A percentile compares a stretch with the other conserved stretches of the same genome.
Evolutionary conservation across 1,284 basidiomycete genomes (phyloP).

Genomic region (Cutaneotrichosporon sp.): DNA sequence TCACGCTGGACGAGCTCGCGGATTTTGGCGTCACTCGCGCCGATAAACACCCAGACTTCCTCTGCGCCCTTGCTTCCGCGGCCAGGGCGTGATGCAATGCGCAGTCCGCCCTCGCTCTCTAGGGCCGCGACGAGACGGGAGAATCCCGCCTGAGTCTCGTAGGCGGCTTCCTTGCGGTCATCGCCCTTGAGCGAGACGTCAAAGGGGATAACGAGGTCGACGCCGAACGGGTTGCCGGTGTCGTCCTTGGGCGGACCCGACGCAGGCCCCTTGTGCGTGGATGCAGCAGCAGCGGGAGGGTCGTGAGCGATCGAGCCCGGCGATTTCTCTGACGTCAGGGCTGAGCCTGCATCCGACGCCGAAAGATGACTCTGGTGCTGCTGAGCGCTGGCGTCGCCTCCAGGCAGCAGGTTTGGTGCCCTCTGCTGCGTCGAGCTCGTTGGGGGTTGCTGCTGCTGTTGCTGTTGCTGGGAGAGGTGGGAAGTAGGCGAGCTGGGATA

Average conservation of each 20-base stretch:
- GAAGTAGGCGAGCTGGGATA: too few relatives aligned
- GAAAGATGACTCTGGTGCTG: too few relatives aligned
- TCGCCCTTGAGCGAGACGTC: background rate
- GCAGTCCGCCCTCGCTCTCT: conserved; percentile 36
- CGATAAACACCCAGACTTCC: conserved; percentile 73
- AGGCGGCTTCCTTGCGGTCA: background rate
- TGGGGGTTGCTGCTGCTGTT: too few relatives aligned
- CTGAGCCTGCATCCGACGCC: too few relatives aligned
- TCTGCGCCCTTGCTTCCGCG: conserved; percentile 57
- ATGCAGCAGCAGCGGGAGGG: background rate
- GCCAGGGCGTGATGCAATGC: conserved; percentile 30
- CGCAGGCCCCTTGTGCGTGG: background rate
- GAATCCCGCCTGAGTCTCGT: conserved; percentile 35
- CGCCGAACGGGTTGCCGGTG: conserved; percentile 36
- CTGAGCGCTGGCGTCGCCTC: too few relatives aligned
- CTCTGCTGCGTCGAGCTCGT: too few relatives aligned
- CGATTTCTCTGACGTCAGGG: too few relatives aligned
- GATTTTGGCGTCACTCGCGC: conserved; percentile 62
- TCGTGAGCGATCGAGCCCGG: too few relatives aligned
- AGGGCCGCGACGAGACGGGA: conserved; percentile 21
- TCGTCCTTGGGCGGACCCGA: background rate
- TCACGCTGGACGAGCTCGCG: conserved; percentile 65
- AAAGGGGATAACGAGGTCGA: conserved; percentile 44
- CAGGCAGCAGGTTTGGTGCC: too few relatives aligned
- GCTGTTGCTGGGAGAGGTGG: too few relatives aligned